Evolutionary conservation across 140 eudicot species (phyloP), one percentile per base, ranked within the genome.

Genomic region (Anethum foeniculum): DNA sequence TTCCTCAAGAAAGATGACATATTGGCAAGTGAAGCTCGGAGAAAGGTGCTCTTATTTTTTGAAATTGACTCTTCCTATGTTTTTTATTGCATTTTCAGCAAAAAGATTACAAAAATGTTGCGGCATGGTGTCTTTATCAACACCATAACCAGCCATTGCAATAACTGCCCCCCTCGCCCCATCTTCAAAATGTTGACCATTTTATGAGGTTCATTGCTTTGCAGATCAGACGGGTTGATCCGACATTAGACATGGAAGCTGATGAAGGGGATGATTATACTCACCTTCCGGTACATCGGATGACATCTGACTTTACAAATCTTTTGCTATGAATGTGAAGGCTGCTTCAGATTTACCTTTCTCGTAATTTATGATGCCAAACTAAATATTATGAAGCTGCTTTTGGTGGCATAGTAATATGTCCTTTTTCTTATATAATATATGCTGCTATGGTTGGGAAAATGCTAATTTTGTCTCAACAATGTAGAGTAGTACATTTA

Each of bases 191-290:
- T 12, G 13, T 38, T 73, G 19, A 73, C 36, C 19, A 73, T 34
- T 76, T 78, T 34, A 2, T 75, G 76, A 10, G 46, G 34, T 79
- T 49, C 43, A 76, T 30, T 69, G 81, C 74, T 46, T 71, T 81
- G 79, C 96, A 95, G 99, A 92, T 95, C 77, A 95, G 96, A 84
- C 86, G 82, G 87, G 99, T 95, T 74, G 99, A 95, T 82, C 99
- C 99, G 21, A 90, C 97, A 80, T 87, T 95, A 85, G 97, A 92
- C 89, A 92, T 95, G 90, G 96, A 90, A 82, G 97, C 99, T 83
- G 99, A 95, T 84, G 93, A 80, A 90, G 99, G 99, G 78, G 99
- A 95, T 82, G 98, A 95, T 84, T 95, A 95, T 81, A 88, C 88
- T 48, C 97, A 95, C 86, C 93, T 95, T 81, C 97, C 97, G 96